Evolutionary conservation across 2,329 filamentous ascomycete genomes (phyloP).

Genomic region (Apiospora phragmitis): DNA sequence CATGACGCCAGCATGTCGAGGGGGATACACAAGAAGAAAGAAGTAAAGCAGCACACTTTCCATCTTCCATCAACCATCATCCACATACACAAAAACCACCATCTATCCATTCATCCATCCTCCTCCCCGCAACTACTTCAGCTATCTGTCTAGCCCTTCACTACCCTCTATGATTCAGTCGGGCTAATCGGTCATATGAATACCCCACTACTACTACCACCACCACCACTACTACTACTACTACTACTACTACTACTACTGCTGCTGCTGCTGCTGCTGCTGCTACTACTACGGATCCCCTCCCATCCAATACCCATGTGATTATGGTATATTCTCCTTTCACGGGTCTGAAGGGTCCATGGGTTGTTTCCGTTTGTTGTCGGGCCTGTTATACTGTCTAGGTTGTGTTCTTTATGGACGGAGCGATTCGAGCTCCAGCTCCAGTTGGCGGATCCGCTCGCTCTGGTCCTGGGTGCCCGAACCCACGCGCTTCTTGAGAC

Average conservation of each 20-base stretch:
- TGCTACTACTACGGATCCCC: neutral
- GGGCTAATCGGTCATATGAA: neutral
- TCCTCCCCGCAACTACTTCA: neutral
- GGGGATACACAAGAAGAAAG: neutral
- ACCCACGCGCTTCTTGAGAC: conserved; percentile 76
- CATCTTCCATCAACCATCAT: neutral
- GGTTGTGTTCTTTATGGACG: conserved; percentile 44
- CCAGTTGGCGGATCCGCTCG: conserved; percentile 66
- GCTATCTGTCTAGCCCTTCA: too few species aligned
- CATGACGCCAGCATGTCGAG: conserved; percentile 2
- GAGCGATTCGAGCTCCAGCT: conserved; percentile 66
- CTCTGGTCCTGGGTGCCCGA: conserved; percentile 61
- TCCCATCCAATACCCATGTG: neutral
- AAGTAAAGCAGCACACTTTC: neutral
- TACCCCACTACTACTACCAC: neutral
- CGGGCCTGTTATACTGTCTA: too few species aligned
- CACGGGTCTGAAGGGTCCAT: neutral
- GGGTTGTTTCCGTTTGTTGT: neutral
- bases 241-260: too few species aligned
- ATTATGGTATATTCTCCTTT: neutral
- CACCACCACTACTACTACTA: too few species aligned
- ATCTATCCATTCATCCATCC: neutral
- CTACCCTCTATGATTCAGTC: too few species aligned
- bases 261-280: too few species aligned
- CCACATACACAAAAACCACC: neutral